Conservation (phyloP, 2,329 filamentous ascomycete genomes). For the Celoporthe dispersa region DNA sequence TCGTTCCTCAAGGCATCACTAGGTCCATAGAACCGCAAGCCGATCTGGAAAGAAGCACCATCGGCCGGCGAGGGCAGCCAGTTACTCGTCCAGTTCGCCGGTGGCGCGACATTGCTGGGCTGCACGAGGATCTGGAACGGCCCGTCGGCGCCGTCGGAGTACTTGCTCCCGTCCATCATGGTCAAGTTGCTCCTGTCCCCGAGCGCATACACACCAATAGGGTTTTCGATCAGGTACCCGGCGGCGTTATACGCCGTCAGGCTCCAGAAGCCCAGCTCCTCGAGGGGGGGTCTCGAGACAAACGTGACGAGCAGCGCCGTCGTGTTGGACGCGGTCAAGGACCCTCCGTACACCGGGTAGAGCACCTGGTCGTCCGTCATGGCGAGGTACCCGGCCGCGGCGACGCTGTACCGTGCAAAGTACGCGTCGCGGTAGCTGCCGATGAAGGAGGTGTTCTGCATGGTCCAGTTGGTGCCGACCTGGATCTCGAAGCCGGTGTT, state of each 20-base stretch:
- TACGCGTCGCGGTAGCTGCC: slow-evolving; percentile 22
- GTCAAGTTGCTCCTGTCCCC: slow-evolving; percentile 36
- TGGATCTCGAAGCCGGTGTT: slow-evolving; percentile 9
- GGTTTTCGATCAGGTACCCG: slow-evolving; percentile 35
- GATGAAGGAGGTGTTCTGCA: slow-evolving; percentile 10
- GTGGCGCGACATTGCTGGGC: slow-evolving; percentile 33
- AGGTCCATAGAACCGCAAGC: slow-evolving; percentile 19
- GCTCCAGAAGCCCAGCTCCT: slow-evolving; percentile 35
- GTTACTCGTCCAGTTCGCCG: slow-evolving; percentile 35
- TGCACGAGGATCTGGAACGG: slow-evolving; percentile 38
- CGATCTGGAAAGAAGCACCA: slow-evolving; percentile 13
- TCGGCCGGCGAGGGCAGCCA: slow-evolving; percentile 25
- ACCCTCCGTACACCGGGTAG: slow-evolving; percentile 20
- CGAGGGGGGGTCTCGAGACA: background rate
- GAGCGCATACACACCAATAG: slow-evolving; percentile 33
- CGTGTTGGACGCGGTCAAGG: slow-evolving; percentile 21
- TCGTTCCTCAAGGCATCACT: background rate
- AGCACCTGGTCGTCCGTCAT: slow-evolving; percentile 27
- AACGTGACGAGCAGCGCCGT: slow-evolving; percentile 5
- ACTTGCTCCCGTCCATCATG: slow-evolving; percentile 33
- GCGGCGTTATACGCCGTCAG: slow-evolving; percentile 35
- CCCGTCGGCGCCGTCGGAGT: slow-evolving; percentile 26
- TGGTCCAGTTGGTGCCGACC: slow-evolving; percentile 23
- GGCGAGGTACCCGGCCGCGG: slow-evolving; percentile 22
- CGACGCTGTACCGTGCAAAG: slow-evolving; percentile 15